Evolutionary conservation across 345 rosid genomes (phyloP).

Genomic region (Lumnitzera racemosa): DNA sequence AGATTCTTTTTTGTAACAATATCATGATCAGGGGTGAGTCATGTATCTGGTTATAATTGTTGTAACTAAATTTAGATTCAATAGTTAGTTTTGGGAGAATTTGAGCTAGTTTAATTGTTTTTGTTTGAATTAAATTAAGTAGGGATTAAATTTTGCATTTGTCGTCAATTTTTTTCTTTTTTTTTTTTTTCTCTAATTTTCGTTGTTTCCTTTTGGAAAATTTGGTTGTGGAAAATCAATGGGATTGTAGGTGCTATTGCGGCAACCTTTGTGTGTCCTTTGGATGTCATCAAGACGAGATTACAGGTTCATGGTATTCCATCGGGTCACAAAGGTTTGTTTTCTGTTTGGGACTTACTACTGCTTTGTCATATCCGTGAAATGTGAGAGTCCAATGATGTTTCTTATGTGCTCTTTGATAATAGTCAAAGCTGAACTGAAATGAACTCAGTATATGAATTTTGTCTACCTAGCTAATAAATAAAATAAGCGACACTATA

Average conservation of each 20-base stretch:
- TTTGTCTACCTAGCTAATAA: no score
- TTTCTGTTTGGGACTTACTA: neutral
- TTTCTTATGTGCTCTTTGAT: no score
- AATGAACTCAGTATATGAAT: no score
- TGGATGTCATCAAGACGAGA: constrained; percentile 97
- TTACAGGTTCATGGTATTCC: constrained; percentile 90
- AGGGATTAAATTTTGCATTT: neutral
- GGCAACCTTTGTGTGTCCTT: constrained; percentile 87
- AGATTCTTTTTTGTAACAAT: neutral
- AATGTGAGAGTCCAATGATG: neutral
- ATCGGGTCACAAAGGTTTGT: constrained; percentile 54
- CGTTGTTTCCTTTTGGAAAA: neutral
- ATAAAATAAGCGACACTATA: no score
- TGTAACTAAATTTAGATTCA: no score
- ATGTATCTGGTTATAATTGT: no score
- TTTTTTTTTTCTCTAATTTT: neutral
- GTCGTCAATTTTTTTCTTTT: neutral
- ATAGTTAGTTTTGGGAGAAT: no score
- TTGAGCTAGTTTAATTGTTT: no score
- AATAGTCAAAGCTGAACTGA: no score
- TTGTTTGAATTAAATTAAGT: no score
- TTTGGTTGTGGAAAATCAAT: neutral
- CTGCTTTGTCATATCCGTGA: neutral
- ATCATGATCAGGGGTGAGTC: neutral
- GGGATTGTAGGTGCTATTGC: constrained; percentile 70